Evolutionary conservation across 129 eudicot species (phyloP), one percentile per base, ranked within the genome.

Genomic region (Helichrysum umbraculigerum): DNA sequence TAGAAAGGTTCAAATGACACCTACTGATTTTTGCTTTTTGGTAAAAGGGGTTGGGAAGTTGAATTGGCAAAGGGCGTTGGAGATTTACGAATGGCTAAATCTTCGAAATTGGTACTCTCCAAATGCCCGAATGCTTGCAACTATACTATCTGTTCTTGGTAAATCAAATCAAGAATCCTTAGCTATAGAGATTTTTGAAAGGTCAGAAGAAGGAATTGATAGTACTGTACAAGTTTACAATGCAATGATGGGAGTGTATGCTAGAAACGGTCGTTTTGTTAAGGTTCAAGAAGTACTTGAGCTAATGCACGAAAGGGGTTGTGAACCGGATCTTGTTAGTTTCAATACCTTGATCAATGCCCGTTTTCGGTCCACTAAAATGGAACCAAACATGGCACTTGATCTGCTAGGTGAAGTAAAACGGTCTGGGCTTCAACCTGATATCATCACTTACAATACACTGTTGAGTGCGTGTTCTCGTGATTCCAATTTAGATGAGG

Each of bases 201-300:
- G 97, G 82, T 90, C 92, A 15, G 97, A 91, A 82, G 68, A 80
- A 57, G 81, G 76, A 47, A 84, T 73, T 39, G 91, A 87, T 11
- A 72, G 88, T 79, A 83, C 95, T 10, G 92, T 95, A 7, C 96
- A 95, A 65, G 99, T 95, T 8, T 91, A 89, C 71, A 95, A 95
- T 76, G 92, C 99, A 10, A 91, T 95, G 97, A 91, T 95, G 99
- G 99, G 99, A 34, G 99, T 95, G 39, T 95, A 91, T 72, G 97
- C 97, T 44, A 80, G 95, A 77, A 87, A 82, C 62, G 99, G 96
- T 4, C 86, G 85, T 62, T 95, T 91, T 73, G 16, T 69, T 0
- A 87, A 91, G 81, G 99, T 95, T 79, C 92, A 89, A 63, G 92
- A 91, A 65, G 71, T 88, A 76, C 90, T 95, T 69, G 72, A 82